Conservation (phyloP, 1,139 yeast genomes). For the Scheffersomyces segobiensis region DNA sequence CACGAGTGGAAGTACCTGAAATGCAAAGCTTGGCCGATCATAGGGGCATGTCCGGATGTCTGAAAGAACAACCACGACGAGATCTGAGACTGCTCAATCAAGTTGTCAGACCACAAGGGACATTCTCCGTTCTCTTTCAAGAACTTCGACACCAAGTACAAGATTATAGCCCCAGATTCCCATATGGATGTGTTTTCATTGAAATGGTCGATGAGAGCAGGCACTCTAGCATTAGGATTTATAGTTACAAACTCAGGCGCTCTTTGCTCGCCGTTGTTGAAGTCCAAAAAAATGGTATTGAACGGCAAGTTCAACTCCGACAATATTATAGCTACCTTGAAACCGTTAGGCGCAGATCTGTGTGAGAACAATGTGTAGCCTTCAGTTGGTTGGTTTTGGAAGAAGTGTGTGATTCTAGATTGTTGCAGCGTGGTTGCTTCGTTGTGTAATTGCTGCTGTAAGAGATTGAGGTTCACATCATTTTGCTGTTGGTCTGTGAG, state of each 20-base stretch:
- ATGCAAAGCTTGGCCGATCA: constrained; percentile 97
- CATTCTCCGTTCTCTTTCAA: constrained; percentile 72
- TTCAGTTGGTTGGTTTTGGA: constrained; percentile 74
- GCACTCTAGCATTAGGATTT: constrained; percentile 93
- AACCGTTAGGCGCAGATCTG: constrained; percentile 94
- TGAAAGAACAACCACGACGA: constrained; percentile 91
- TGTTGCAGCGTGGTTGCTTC: constrained; percentile 41
- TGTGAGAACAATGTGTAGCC: constrained; percentile 90
- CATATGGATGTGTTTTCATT: constrained; percentile 79
- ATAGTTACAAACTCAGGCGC: constrained; percentile 90
- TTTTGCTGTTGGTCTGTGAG: constrained; percentile 45
- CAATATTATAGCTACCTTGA: constrained; percentile 89
- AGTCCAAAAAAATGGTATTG: constrained; percentile 84
- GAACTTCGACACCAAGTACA: constrained; percentile 71
- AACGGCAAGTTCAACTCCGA: constrained; percentile 80
- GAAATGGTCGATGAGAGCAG: constrained; percentile 87
- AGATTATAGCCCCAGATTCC: constrained; percentile 92
- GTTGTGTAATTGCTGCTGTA: constrained; percentile 44
- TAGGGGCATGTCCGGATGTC: constrained; percentile 95
- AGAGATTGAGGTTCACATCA: constrained; percentile 38
- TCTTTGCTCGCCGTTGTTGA: constrained; percentile 85
- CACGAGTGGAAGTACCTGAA: constrained; percentile 89
- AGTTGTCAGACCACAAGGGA: constrained; percentile 76
- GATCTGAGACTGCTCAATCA: constrained; percentile 83
- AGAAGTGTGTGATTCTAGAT: constrained; percentile 69